Evolutionary conservation across 306 rosid species (phyloP).

Genomic region (Trifolium fragiferum): DNA sequence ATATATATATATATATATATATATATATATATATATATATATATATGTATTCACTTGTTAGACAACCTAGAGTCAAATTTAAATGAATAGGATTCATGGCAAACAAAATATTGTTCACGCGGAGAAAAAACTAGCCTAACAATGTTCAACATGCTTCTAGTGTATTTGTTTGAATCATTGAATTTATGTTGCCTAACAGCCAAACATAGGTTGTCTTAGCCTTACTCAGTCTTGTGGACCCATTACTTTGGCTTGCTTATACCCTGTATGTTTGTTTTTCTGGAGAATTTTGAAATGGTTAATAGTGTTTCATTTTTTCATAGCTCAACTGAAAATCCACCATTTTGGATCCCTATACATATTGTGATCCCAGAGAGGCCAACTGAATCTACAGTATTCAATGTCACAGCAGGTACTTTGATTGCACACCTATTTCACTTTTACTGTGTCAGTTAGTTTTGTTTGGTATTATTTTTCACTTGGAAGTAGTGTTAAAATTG

Average conservation of each 20-base stretch:
- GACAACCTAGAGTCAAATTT: too few species aligned
- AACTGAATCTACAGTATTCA: conserved; percentile 85
- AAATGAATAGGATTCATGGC: too few species aligned
- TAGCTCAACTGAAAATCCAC: conserved; percentile 78
- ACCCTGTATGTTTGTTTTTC: conserved; percentile 26
- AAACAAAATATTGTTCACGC: too few species aligned
- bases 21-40: background rate
- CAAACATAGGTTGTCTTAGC: conserved; percentile 13
- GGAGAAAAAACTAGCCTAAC: too few species aligned
- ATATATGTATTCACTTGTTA: background rate
- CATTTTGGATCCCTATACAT: conserved; percentile 97
- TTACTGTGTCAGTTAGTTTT: conserved; percentile 11
- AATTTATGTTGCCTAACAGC: background rate
- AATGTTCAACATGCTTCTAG: background rate
- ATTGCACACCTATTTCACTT: conserved; percentile 21
- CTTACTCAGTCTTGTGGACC: background rate
- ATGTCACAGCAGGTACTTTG: conserved; percentile 85
- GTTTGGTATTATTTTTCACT: conserved; percentile 39
- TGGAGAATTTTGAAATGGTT: conserved; percentile 30
- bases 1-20: background rate
- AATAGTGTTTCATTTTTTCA: conserved; percentile 22
- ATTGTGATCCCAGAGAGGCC: conserved; percentile 96
- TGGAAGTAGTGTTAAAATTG: conserved; percentile 20
- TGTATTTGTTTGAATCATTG: conserved; percentile 17
- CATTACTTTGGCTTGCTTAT: conserved; percentile 27